These are phyloP conservation scores for Xylaria sp. DNA, from an alignment of 2,329 filamentous ascomycete species.

Conservation along the genomic window DNA sequence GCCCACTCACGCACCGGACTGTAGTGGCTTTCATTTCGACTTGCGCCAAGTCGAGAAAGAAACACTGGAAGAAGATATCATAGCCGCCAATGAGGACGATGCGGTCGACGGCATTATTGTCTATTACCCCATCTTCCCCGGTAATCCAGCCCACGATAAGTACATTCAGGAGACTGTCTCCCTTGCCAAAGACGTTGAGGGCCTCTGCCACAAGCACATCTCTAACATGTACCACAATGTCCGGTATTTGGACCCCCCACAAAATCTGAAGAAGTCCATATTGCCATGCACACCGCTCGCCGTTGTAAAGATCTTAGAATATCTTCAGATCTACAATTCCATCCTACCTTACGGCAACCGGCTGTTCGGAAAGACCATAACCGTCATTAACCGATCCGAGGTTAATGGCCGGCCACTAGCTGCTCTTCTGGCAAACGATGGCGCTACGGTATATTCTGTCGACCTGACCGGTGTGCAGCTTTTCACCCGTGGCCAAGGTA, in stretches of 20 bases:
- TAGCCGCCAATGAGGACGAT: slow-evolving; percentile 82
- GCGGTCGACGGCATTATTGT: slow-evolving; percentile 90
- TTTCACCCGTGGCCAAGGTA: slow-evolving; percentile 88
- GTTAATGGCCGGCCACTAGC: slow-evolving; percentile 94
- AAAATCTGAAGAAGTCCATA: slow-evolving; percentile 86
- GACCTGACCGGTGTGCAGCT: slow-evolving; percentile 92
- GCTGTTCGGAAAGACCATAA: slow-evolving; percentile 92
- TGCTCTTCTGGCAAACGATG: slow-evolving; percentile 93
- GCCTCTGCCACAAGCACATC: slow-evolving; percentile 90
- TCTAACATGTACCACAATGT: slow-evolving; percentile 99
- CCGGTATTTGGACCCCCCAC: slow-evolving; percentile 85
- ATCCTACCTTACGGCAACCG: slow-evolving; percentile 93
- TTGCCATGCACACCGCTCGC: slow-evolving; percentile 95
- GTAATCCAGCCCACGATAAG: slow-evolving; percentile 84
- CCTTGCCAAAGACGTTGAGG: slow-evolving; percentile 93
- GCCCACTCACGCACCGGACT: slow-evolving; percentile 38
- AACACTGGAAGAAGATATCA: slow-evolving; percentile 86
- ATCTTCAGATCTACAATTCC: slow-evolving; percentile 95
- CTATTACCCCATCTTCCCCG: slow-evolving; percentile 94
- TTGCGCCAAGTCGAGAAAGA: slow-evolving; percentile 87
- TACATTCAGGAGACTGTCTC: slow-evolving; percentile 96
- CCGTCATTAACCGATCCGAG: slow-evolving; percentile 95
- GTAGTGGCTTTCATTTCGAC: slow-evolving; percentile 88
- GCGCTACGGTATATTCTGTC: slow-evolving; percentile 93
- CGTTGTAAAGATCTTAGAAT: slow-evolving; percentile 95